phyloP scores from a whole-genome alignment of 2,329 filamentous ascomycete genomes.

The Fusarium falciforme region DNA sequence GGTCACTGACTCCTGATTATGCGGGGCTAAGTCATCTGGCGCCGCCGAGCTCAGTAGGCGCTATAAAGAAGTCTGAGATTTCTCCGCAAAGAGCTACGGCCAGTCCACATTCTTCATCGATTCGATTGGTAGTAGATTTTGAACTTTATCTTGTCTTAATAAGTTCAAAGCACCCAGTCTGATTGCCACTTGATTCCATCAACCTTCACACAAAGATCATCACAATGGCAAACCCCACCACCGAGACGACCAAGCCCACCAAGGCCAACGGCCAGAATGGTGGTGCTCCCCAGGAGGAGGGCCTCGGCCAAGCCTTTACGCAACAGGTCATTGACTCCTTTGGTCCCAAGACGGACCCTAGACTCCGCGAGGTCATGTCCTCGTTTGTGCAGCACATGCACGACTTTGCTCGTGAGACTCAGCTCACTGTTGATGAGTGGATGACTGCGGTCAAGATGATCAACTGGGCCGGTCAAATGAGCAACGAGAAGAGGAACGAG shows the following conservation, averaged over 20 bases:
- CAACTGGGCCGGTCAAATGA: slow-evolving; percentile 75
- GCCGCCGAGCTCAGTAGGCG: not conserved
- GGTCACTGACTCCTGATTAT: slow-evolving; percentile 23
- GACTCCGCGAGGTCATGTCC: slow-evolving; percentile 75
- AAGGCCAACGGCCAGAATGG: slow-evolving; percentile 57
- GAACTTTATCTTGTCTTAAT: not conserved
- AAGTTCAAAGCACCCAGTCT: not conserved
- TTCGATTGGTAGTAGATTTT: not conserved
- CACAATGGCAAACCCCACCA: slow-evolving; percentile 48
- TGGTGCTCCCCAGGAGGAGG: slow-evolving; percentile 24
- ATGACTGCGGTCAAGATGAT: slow-evolving; percentile 72
- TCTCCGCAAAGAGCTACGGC: slow-evolving; percentile 10
- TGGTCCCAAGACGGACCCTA: slow-evolving; percentile 75
- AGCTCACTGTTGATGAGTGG: slow-evolving; percentile 86
- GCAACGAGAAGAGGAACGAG: slow-evolving; percentile 76
- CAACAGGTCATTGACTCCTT: slow-evolving; percentile 78
- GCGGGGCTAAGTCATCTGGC: slow-evolving; percentile 27
- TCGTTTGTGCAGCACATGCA: slow-evolving; percentile 80
- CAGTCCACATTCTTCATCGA: not conserved
- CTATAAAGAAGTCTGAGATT: slow-evolving; percentile 10
- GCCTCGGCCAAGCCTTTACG: slow-evolving; percentile 70
- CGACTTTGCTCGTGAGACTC: slow-evolving; percentile 83
- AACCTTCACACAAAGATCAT: not conserved
- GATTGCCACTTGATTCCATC: not conserved
- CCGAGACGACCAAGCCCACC: slow-evolving; percentile 42